Percentiles rank a stretch among this genome's conserved stretches.
These are phyloP conservation scores for Glutinoglossum americanum DNA, from an alignment of 495 filamentous ascomycete species.

Conservation along the genomic window DNA sequence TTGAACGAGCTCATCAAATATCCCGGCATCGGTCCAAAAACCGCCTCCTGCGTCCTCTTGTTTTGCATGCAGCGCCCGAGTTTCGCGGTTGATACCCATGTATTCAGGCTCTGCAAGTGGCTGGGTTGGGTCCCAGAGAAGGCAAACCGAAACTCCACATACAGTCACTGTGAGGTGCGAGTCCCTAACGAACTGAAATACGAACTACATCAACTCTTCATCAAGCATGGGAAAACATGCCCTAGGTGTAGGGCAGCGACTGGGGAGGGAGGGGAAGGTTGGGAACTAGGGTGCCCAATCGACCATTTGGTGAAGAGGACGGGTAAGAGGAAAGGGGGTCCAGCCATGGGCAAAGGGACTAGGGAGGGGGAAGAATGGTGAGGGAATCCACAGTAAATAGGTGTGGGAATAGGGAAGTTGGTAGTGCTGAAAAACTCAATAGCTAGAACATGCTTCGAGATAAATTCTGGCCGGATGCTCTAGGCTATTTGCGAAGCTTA, in stretches of 20 bases:
- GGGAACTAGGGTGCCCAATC: constrained; percentile 22
- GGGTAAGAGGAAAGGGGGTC: constrained; percentile 15
- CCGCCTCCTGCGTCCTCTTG: constrained; percentile 63
- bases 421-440: background rate
- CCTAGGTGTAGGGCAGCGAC: constrained; percentile 44
- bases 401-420: background rate
- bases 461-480: background rate
- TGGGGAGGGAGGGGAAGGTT: constrained; percentile 15
- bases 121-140: constrained; percentile 59
- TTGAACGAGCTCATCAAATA: constrained; percentile 54
- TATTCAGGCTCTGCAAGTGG: constrained; percentile 63
- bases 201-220: constrained; percentile 66
- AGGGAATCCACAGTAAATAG: background rate
- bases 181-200: constrained; percentile 82
- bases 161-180: constrained; percentile 56
- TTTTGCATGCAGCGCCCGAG: constrained; percentile 60
- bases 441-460: background rate
- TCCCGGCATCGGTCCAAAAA: constrained; percentile 80
- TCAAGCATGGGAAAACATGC: constrained; percentile 68
- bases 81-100: constrained; percentile 76
- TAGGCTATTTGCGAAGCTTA: background rate
- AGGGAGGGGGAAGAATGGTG: background rate
- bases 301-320: constrained; percentile 21
- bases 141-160: constrained; percentile 46
- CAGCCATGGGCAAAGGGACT: background rate